phyloP scores from a whole-genome alignment of 768 basidiomycete genomes.

The Amanita subjunquillea region DNA sequence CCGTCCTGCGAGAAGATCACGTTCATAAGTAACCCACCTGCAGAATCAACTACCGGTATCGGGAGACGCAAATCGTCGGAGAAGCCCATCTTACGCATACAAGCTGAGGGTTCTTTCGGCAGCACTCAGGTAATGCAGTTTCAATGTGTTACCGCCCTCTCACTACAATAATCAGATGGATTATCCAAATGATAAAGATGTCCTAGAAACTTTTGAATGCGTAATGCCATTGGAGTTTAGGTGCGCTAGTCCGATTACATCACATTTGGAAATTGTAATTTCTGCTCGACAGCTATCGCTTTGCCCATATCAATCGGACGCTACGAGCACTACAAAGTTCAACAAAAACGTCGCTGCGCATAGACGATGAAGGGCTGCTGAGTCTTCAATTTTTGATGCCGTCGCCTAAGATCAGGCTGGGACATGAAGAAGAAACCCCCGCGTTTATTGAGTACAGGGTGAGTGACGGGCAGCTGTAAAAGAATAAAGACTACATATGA shows the following conservation, averaged over 20 bases:
- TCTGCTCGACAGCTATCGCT: slow-evolving; percentile 57
- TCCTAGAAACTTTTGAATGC: slow-evolving; percentile 88
- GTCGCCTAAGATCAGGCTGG: slow-evolving; percentile 30
- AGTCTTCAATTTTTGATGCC: slow-evolving; percentile 90
- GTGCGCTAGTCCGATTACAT: slow-evolving; percentile 25
- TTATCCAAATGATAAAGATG: slow-evolving; percentile 87
- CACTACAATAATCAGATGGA: slow-evolving; percentile 60
- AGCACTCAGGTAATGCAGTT: slow-evolving; percentile 56
- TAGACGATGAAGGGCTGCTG: slow-evolving; percentile 73
- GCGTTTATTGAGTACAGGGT: slow-evolving; percentile 89
- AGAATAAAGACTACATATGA: neutral
- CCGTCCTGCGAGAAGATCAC: slow-evolving; percentile 80
- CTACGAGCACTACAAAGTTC: slow-evolving; percentile 72
- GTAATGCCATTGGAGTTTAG: slow-evolving; percentile 53
- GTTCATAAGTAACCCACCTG: slow-evolving; percentile 66
- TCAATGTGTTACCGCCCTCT: neutral
- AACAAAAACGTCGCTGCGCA: slow-evolving; percentile 81
- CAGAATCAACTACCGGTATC: slow-evolving; percentile 10
- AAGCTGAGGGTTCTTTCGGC: slow-evolving; percentile 75
- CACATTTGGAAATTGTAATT: neutral
- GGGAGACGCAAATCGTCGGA: slow-evolving; percentile 5
- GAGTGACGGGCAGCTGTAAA: slow-evolving; percentile 16
- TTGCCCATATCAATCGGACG: slow-evolving; percentile 64
- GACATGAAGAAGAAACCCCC: slow-evolving; percentile 27
- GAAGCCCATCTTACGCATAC: slow-evolving; percentile 69